phyloP scores from a whole-genome alignment of 2,329 filamentous ascomycete species.

The Plectosphaerella cucumerina region DNA sequence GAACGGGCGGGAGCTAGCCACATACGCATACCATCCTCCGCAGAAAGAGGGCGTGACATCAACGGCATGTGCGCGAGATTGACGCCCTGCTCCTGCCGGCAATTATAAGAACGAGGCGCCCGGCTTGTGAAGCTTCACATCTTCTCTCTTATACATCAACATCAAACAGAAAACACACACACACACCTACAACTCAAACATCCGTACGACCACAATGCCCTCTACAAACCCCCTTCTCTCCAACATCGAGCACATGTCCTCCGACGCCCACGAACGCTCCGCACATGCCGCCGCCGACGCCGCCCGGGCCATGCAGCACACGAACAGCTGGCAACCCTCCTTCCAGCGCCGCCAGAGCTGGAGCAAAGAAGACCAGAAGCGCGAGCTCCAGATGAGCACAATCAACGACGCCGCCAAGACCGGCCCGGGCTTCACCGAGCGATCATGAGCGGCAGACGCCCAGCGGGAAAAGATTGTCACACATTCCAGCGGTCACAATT shows the following conservation, averaged over 20 bases:
- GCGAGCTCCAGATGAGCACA: constrained; percentile 42
- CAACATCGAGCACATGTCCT: not conserved
- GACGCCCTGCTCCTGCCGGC: no score
- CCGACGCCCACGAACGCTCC: not conserved
- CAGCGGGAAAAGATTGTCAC: not conserved
- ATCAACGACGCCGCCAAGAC: constrained; percentile 27
- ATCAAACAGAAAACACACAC: not conserved
- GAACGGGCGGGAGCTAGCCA: no score
- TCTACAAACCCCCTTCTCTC: constrained; percentile 3
- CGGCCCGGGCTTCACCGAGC: constrained; percentile 39
- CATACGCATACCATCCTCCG: not conserved
- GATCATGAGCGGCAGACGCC: constrained; percentile 2
- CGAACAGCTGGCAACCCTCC: constrained; percentile 41
- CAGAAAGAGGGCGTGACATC: no score
- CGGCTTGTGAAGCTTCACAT: no score
- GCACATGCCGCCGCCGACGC: constrained; percentile 16
- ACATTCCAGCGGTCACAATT: not conserved
- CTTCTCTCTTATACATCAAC: no score
- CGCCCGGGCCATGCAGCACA: constrained; percentile 26
- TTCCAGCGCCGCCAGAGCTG: constrained; percentile 46
- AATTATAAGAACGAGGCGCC: no score
- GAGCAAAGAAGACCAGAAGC: constrained; percentile 50
- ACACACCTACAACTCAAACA: not conserved
- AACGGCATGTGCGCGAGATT: no score
- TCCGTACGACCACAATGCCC: not conserved